Base-by-base conservation (phyloP, 805 yeast species). In the Candida orba region DNA sequence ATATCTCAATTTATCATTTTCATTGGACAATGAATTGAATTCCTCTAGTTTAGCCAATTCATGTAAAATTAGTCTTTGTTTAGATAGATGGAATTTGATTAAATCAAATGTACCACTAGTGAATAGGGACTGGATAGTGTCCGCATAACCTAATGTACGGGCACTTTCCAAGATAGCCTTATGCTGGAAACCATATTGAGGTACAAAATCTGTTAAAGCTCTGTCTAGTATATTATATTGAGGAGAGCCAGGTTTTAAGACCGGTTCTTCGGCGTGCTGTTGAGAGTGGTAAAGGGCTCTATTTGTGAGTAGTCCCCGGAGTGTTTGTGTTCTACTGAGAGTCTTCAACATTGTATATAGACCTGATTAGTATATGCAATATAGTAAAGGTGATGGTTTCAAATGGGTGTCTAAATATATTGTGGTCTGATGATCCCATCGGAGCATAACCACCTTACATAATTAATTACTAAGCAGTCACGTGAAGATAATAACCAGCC, bases 81-180 rank as follows among this genome's bases (percentile, higher is more conserved):
- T 68, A 36, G 73, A 70, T 35, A 79, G 57, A 62, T 80, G 77
- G 45, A 76, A 72, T 59, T 70, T 75, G 40, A 79, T 73, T 47
- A 84, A 72, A 42, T 78, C 78, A 34, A 70, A 64, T 10, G 67
- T 62, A 4, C 79, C 79, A 34, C 60, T 54, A 5, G 64, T 61
- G 49, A 69, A 71, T 17, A 71, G 46, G 57, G 75, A 64, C 17
- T 58, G 65, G 9, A 71, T 65, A n/a, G 71, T 63, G 47, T 81
- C 87, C 39, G 75, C 66, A 53, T 73, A 73, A 6, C 74, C 72
- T 50, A 68, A 59, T 3, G 62, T 65, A 35, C 79, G 65, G 14
- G 75, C 68, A 15, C 81, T 78, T 34, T 67, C 62, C 4, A 71
- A 63, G 4, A 81, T 64, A 30, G 83, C 72, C 39, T 56, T 59